Evolutionary conservation across 192 early-diverging fungal genomes (phyloP).

Genomic region (Umbelopsis ramanniana): DNA sequence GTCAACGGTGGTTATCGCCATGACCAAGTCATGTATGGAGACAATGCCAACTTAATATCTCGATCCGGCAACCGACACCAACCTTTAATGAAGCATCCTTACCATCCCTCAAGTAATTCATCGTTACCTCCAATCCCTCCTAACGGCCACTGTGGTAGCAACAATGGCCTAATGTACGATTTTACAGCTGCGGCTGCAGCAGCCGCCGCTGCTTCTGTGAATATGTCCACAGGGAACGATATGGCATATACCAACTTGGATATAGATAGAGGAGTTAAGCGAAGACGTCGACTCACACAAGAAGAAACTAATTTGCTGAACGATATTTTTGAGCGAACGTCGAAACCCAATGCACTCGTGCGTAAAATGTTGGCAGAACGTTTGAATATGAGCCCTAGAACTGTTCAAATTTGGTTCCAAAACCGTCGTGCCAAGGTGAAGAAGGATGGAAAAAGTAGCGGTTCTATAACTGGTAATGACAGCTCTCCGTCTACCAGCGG

Average conservation of each 20-base stretch:
- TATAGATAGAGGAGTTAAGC: conserved; percentile 12
- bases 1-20: conserved; percentile 3
- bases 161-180: conserved; percentile 4
- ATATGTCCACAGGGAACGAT: conserved; percentile 6
- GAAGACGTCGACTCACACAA: conserved; percentile 40
- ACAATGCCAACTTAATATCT: conserved; percentile 1
- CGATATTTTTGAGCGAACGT: conserved; percentile 37
- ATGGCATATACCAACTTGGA: conserved; percentile 12
- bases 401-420: conserved; percentile 88
- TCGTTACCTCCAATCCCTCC: conserved; percentile 9
- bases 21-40: conserved; percentile 6
- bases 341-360: conserved; percentile 67
- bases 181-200: conserved; percentile 3
- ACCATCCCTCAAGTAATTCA: not conserved
- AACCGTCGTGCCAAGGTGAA: conserved; percentile 82
- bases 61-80: not conserved
- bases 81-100: not conserved
- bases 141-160: not conserved
- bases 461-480: not conserved
- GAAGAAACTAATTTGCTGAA: conserved; percentile 70
- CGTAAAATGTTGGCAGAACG: conserved; percentile 67
- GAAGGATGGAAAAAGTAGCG: conserved; percentile 28
- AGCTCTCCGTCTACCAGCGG: conserved; percentile 10
- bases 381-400: conserved; percentile 70
- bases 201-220: not conserved